Base-by-base conservation (phyloP, 768 basidiomycete genomes). In the Fibroporia radiculosa region DNA sequence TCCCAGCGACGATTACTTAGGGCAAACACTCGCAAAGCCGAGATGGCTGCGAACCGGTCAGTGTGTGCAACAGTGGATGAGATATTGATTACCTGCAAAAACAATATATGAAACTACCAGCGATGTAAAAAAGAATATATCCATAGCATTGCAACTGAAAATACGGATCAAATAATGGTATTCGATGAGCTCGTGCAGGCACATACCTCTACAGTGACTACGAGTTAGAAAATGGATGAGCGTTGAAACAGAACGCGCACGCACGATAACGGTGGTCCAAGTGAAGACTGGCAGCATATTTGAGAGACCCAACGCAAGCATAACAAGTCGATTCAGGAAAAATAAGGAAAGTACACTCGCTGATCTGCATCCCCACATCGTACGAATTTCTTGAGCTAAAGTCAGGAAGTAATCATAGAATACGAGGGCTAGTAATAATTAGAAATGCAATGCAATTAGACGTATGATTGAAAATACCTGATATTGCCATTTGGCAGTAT, bases 391-490 rank as follows among this genome's bases (percentile, higher is more conserved):
- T 11, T 40, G 43, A 20, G 29, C 41, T 8, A 52, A 34, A 2
- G 50, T 52, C 24, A 52, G 47, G 19, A 46, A 8, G 38, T 45
- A 49, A 23, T 52, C 51, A 26, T 50, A 49, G 25, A 47, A 11
- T 11, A 46, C 11, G n/a, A 52, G 44, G 2, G 44, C 49, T 50
- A 25, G 22, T 19, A 7, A 18, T 7, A 42, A 11, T 8, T 19
- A 11, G 11, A 11, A 27, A 19, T 7, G 16, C 19, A 29, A 3
- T 27, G 13, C 10, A 18, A 40, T 24, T 23, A 24, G n/a, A 20
- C 26, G 20, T 14, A 4, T 6, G 3, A 31, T n/a, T n/a, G n/a
- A 5, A 32, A 27, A 7, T 18, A 42, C 41, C n/a, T 32, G 20
- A 16, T n/a, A 28, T 22, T 22, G 41, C 41, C 3, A 28, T 16